Conservation (phyloP, 2,329 filamentous ascomycete species). For the Rhytidhysteron rufulum region DNA sequence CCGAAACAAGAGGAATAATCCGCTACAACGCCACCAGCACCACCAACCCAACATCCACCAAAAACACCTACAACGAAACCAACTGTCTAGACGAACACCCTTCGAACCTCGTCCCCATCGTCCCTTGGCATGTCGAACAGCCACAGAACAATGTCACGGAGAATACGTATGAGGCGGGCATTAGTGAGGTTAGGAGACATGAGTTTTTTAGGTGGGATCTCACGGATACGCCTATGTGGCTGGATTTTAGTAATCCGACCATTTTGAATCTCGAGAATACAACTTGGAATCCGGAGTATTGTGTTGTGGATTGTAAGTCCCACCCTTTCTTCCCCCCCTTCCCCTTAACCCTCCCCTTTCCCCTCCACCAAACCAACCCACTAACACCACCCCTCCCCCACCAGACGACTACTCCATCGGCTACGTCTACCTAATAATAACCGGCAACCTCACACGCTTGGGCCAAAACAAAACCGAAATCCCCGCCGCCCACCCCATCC, state of each 20-base stretch:
- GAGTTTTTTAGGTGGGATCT: constrained; percentile 14
- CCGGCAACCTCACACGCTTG: constrained; percentile 4
- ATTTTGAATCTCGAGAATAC: constrained; percentile 13
- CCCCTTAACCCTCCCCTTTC: neutral
- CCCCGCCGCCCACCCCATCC: constrained; percentile 23
- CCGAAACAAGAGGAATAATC: constrained; percentile 14
- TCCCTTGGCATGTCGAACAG: constrained; percentile 13
- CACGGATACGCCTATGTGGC: constrained; percentile 14
- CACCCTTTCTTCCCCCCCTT: neutral
- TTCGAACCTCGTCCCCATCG: constrained; percentile 7
- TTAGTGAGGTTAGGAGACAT: constrained; percentile 3
- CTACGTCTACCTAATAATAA: constrained; percentile 18
- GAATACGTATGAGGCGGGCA: constrained; percentile 11
- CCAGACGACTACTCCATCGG: constrained; percentile 8
- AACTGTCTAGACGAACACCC: constrained; percentile 11
- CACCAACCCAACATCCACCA: neutral
- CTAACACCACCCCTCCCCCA: neutral
- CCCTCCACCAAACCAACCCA: neutral
- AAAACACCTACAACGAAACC: neutral
- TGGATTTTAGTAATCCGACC: constrained; percentile 15
- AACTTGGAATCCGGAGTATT: constrained; percentile 15
- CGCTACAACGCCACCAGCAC: constrained; percentile 10
- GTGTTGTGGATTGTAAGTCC: constrained; percentile 12
- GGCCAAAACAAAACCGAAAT: neutral
- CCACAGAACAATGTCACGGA: constrained; percentile 14